These are phyloP conservation scores for Calonectria naviculata DNA, from an alignment of 2,329 filamentous ascomycete species.

Conservation along the genomic window DNA sequence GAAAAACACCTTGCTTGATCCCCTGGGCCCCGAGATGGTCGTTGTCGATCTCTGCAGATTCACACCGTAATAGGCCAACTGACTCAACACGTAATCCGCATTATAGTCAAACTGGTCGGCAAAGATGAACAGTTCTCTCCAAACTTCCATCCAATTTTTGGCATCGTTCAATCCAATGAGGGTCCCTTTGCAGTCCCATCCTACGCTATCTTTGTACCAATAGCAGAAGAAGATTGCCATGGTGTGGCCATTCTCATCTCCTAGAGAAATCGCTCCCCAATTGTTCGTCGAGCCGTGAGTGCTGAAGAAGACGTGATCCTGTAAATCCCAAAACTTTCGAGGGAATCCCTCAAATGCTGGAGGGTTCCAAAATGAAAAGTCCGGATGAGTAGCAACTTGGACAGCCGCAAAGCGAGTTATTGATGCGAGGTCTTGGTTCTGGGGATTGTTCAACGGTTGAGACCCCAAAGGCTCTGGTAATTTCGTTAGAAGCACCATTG, in stretches of 20 bases:
- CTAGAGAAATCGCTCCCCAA: conserved; percentile 4
- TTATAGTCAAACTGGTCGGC: not conserved
- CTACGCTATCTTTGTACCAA: not conserved
- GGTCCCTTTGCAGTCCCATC: conserved; percentile 2
- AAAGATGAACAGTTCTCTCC: conserved; percentile 3
- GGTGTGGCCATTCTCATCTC: not conserved
- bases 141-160: not conserved
- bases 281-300: not conserved
- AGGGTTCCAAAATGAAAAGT: not conserved
- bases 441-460: not conserved
- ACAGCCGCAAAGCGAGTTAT: not conserved
- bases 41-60: not conserved
- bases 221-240: conserved; percentile 1
- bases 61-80: not conserved
- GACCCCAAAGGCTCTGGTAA: not conserved
- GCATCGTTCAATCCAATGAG: not conserved
- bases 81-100: not conserved
- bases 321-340: conserved; percentile 7
- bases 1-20: not conserved
- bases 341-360: not conserved
- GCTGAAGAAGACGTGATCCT: conserved; percentile 13
- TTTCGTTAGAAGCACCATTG: not conserved
- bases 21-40: not conserved
- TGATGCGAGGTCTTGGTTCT: not conserved
- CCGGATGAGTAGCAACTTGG: not conserved